A percentile compares a stretch with the other conserved stretches of the same genome.
Conservation (phyloP, 1,284 basidiomycete genomes). For the Cutaneotrichosporon arboriforme region DNA sequence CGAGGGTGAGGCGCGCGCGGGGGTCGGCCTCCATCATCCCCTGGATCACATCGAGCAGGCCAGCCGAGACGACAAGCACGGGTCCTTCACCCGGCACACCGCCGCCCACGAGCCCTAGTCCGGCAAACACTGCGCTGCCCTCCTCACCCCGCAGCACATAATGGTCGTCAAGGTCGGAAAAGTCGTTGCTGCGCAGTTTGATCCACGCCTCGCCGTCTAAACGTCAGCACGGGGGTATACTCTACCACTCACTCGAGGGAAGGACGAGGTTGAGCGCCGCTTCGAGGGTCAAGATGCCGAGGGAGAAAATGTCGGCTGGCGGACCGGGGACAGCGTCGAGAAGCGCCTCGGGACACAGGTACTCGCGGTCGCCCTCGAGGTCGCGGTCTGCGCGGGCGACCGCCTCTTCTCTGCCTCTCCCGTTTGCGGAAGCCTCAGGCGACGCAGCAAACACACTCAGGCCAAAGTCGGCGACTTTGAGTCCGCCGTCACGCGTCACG, state of each 20-base stretch:
- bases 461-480: slow-evolving; percentile 97
- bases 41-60: slow-evolving; percentile 63
- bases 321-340: slow-evolving; percentile 75
- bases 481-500: slow-evolving; percentile 74
- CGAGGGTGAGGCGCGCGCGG: slow-evolving; percentile 55
- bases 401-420: neutral
- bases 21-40: slow-evolving; percentile 74
- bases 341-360: slow-evolving; percentile 90
- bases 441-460: slow-evolving; percentile 56
- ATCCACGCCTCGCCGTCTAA: slow-evolving; percentile 75
- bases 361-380: slow-evolving; percentile 89
- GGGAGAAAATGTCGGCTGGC: slow-evolving; percentile 88
- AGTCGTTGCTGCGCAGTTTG: slow-evolving; percentile 83
- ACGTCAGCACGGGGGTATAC: too few species aligned
- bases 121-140: neutral
- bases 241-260: slow-evolving; percentile 73
- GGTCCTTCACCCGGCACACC: slow-evolving; percentile 5
- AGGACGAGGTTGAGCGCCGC: slow-evolving; percentile 89
- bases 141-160: slow-evolving; percentile 24
- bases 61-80: slow-evolving; percentile 53
- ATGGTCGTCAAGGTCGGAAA: slow-evolving; percentile 69
- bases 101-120: too few species aligned
- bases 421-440: neutral
- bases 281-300: slow-evolving; percentile 92
- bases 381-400: slow-evolving; percentile 45